phyloP scores from a whole-genome alignment of 768 basidiomycete genomes.

The Cyclocybe aegerita region DNA sequence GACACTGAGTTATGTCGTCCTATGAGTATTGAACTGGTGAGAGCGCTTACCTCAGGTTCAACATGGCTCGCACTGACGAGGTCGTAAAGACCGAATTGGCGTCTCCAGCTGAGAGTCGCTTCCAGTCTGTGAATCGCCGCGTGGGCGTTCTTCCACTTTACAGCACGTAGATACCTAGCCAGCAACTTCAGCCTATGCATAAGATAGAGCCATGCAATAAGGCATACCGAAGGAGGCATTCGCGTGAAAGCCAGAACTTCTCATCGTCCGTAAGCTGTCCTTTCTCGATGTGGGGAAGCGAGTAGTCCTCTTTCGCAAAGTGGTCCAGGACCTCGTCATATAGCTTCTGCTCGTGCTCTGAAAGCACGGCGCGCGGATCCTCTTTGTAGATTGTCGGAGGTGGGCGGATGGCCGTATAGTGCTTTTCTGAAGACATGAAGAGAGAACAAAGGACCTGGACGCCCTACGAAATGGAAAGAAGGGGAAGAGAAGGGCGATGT shows the following conservation, averaged over 20 bases:
- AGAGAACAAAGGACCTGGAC: no score
- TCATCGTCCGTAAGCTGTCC: constrained; percentile 60
- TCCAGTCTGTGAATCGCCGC: constrained; percentile 68
- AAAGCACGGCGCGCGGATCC: constrained; percentile 35
- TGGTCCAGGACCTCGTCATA: constrained; percentile 57
- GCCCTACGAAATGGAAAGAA: no score
- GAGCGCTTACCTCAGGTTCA: constrained; percentile 63
- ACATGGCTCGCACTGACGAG: constrained; percentile 58
- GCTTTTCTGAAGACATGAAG: constrained; percentile 26
- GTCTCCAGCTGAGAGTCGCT: constrained; percentile 73
- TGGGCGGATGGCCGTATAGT: constrained; percentile 32
- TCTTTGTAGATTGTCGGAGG: constrained; percentile 26
- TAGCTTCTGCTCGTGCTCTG: constrained; percentile 45
- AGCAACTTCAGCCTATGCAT: background rate
- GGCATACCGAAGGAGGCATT: constrained; percentile 65
- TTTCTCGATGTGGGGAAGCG: constrained; percentile 45
- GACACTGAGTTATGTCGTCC: background rate
- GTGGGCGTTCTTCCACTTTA: constrained; percentile 60
- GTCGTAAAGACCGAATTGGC: constrained; percentile 76
- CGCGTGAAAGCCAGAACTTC: constrained; percentile 79
- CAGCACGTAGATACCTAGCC: constrained; percentile 71
- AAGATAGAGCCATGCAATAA: background rate
- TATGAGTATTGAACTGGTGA: background rate
- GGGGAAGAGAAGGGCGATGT: no score
- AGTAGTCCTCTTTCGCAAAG: constrained; percentile 54